Conservation (phyloP, 306 rosid genomes). For the Gastrolobium villosum region DNA sequence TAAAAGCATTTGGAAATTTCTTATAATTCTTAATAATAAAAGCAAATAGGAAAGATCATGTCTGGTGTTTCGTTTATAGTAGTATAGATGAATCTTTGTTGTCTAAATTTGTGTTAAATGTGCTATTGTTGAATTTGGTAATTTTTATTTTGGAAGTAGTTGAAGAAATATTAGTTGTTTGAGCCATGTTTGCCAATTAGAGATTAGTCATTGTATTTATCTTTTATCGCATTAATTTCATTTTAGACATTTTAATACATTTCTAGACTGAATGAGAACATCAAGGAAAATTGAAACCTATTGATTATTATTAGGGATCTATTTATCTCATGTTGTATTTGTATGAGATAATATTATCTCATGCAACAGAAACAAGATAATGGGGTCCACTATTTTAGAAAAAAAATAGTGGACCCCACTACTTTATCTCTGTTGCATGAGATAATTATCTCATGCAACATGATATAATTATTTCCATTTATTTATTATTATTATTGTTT, state of each 20-base stretch:
- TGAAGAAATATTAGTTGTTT: conserved; percentile 5
- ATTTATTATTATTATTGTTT: neutral
- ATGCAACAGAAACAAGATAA: too few relatives aligned
- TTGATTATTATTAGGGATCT: neutral
- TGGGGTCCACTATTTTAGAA: too few relatives aligned
- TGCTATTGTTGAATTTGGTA: neutral
- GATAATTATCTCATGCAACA: too few relatives aligned
- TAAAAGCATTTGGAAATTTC: conserved; percentile 7
- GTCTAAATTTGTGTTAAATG: neutral
- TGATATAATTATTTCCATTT: too few relatives aligned
- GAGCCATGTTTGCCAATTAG: neutral
- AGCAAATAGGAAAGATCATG: neutral
- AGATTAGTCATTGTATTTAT: conserved; percentile 15
- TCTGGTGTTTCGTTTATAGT: neutral
- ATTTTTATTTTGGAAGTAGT: conserved; percentile 3
- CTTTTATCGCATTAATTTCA: conserved; percentile 16
- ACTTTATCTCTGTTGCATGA: too few relatives aligned
- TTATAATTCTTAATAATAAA: neutral
- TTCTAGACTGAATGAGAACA: neutral
- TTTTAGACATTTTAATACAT: neutral
- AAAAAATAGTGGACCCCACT: too few relatives aligned
- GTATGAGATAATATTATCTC: too few relatives aligned
- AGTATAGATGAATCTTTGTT: conserved; percentile 6
- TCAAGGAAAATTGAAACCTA: neutral
- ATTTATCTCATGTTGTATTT: too few relatives aligned